Percentiles rank a stretch among this genome's conserved stretches.
Evolutionary conservation across 73 alveolate genomes (phyloP).

Genomic region (Tetrahymena malaccensis): DNA sequence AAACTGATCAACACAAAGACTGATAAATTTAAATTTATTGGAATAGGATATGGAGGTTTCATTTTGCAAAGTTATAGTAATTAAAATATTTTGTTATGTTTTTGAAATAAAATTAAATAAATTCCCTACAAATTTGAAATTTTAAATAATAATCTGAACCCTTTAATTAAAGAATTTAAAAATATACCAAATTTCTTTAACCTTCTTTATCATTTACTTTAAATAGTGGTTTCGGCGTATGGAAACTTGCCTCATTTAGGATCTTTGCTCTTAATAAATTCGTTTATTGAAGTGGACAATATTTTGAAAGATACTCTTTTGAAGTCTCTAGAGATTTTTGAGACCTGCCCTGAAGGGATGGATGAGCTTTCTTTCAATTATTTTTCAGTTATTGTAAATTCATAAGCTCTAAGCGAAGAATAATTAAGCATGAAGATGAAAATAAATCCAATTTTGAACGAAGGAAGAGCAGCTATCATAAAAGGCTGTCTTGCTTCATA

Average conservation of each 20-base stretch:
- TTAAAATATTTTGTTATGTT: background rate
- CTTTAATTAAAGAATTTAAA: background rate
- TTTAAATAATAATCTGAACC: background rate
- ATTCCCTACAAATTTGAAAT: too few species aligned
- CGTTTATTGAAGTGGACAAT: constrained; percentile 22
- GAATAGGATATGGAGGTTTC: constrained; percentile 42
- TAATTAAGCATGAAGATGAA: background rate
- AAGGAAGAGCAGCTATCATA: constrained; percentile 27
- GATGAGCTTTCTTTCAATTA: constrained; percentile 17
- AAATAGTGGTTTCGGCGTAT: background rate
- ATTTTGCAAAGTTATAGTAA: constrained; percentile 3
- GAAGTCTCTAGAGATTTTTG: constrained; percentile 26
- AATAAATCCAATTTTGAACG: constrained; percentile 9
- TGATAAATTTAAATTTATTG: constrained; percentile 12
- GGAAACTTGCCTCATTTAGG: constrained; percentile 9
- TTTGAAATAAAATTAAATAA: background rate
- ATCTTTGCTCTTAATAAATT: constrained; percentile 2
- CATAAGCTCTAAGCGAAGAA: constrained; percentile 16
- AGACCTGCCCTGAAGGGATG: constrained; percentile 41
- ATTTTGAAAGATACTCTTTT: constrained; percentile 23
- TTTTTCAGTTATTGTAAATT: constrained; percentile 7
- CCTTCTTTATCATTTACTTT: background rate
- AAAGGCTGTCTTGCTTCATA: background rate
- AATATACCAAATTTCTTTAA: background rate
- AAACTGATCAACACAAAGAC: background rate